phyloP scores from a whole-genome alignment of 1,284 basidiomycete genomes.

The Austroboletus novae-zelandiae region DNA sequence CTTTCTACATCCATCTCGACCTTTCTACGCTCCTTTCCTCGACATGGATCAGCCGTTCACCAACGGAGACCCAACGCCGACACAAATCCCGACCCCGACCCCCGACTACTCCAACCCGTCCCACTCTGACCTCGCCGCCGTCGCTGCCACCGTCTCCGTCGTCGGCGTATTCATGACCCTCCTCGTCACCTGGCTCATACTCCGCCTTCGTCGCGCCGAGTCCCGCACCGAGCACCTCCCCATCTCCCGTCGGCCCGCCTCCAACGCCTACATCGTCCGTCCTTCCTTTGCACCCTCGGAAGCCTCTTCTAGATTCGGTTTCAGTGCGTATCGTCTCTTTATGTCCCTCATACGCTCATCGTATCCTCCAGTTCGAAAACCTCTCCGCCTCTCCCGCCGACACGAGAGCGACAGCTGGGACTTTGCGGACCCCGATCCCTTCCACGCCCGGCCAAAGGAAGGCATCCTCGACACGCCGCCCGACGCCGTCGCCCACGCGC shows the following conservation, averaged over 20 bases:
- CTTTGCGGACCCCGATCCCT: conserved; percentile 33
- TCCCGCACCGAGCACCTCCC: background rate
- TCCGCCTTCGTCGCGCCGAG: conserved; percentile 23
- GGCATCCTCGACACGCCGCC: too few relatives aligned
- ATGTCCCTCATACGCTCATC: background rate
- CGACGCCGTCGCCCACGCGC: background rate
- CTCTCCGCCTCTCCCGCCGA: conserved; percentile 23
- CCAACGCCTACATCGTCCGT: conserved; percentile 8
- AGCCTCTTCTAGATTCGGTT: conserved; percentile 28
- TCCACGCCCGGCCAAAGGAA: background rate
- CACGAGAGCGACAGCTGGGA: conserved; percentile 25
- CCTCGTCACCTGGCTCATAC: conserved; percentile 25
- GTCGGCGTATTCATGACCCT: conserved; percentile 26
- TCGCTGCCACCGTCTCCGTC: conserved; percentile 25
- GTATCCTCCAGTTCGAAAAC: conserved; percentile 20
- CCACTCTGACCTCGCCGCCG: conserved; percentile 19
- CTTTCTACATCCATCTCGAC: too few relatives aligned
- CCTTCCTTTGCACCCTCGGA: conserved; percentile 29
- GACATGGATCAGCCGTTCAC: background rate
- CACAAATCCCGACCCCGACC: background rate
- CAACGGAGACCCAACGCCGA: background rate
- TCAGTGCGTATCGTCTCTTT: conserved; percentile 17
- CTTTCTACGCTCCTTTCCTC: background rate
- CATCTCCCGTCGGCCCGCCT: conserved; percentile 9
- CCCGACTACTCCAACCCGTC: conserved; percentile 17